phyloP scores from a whole-genome alignment of 1,284 basidiomycete genomes.

The Microbotryomycetes sp. region DNA sequence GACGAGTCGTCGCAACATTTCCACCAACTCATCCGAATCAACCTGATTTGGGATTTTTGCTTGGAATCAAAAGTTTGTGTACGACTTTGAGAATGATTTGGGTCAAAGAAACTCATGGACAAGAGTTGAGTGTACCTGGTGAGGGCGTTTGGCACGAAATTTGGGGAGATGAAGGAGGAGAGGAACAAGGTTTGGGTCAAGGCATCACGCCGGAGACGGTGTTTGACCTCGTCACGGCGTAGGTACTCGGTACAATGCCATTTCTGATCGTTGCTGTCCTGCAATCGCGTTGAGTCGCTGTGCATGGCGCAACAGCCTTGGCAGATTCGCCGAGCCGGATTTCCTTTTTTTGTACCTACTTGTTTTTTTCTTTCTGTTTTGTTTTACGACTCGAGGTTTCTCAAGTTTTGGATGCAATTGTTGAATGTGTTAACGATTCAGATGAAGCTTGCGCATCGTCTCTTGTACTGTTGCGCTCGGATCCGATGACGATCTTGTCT shows the following conservation, averaged over 20 bases:
- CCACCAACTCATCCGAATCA: constrained; percentile 82
- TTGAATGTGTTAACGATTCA: neutral
- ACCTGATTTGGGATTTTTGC: constrained; percentile 90
- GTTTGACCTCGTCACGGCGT: neutral
- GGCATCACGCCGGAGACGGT: neutral
- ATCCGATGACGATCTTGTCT: neutral
- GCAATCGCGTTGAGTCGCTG: neutral
- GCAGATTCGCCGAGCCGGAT: neutral
- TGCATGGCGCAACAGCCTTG: neutral
- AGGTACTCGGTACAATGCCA: no score
- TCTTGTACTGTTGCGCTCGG: no score
- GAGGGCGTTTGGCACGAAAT: constrained; percentile 41
- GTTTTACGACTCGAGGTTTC: neutral
- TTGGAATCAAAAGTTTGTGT: constrained; percentile 76
- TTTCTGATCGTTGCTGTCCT: no score
- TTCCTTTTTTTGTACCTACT: neutral
- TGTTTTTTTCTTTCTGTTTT: neutral
- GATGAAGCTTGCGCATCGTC: neutral
- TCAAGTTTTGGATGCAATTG: neutral
- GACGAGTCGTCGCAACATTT: constrained; percentile 50
- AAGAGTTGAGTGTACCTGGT: constrained; percentile 29
- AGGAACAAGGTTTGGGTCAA: neutral
- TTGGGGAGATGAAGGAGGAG: constrained; percentile 34
- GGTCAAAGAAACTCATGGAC: constrained; percentile 56
- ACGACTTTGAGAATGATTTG: constrained; percentile 70